These are phyloP conservation scores for Melanopsichium pennsylvanicum DNA, from an alignment of 1,284 basidiomycete genomes.

Conservation along the genomic window DNA sequence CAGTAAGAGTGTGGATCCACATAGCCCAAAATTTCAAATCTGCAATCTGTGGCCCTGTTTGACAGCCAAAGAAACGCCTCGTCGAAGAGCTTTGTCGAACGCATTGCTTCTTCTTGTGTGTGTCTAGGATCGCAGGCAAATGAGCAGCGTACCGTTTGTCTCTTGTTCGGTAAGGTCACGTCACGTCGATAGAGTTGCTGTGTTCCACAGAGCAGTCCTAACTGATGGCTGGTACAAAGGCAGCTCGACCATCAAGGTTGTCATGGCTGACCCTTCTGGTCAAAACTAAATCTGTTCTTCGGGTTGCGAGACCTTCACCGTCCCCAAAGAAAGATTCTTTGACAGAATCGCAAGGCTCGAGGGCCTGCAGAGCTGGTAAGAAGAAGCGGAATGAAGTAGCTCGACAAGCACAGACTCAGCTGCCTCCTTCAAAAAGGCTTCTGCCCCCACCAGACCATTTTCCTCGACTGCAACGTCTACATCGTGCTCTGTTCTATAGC, in stretches of 20 bases:
- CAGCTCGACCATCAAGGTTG: slow-evolving; percentile 27
- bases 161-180: too few relatives aligned
- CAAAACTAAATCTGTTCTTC: not conserved
- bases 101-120: too few relatives aligned
- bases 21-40: not conserved
- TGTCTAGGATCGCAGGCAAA: too few relatives aligned
- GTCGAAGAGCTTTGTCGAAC: too few relatives aligned
- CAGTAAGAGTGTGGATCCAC: not conserved
- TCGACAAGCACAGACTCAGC: not conserved
- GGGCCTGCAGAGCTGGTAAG: not conserved
- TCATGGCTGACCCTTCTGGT: slow-evolving; percentile 38
- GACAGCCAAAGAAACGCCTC: slow-evolving; percentile 13
- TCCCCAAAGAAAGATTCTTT: too few relatives aligned
- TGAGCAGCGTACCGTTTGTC: too few relatives aligned
- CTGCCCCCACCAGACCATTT: slow-evolving; percentile 11
- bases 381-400: slow-evolving; percentile 4
- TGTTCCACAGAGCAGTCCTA: not conserved
- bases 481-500: slow-evolving; percentile 4
- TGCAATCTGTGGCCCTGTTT: slow-evolving; percentile 17
- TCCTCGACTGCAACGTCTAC: slow-evolving; percentile 25
- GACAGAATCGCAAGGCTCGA: too few relatives aligned
- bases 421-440: slow-evolving; percentile 24
- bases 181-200: too few relatives aligned
- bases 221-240: slow-evolving; percentile 13
- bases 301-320: not conserved